phyloP scores from a whole-genome alignment of 2,329 filamentous ascomycete species.

The Pseudogymnoascus sp. region DNA sequence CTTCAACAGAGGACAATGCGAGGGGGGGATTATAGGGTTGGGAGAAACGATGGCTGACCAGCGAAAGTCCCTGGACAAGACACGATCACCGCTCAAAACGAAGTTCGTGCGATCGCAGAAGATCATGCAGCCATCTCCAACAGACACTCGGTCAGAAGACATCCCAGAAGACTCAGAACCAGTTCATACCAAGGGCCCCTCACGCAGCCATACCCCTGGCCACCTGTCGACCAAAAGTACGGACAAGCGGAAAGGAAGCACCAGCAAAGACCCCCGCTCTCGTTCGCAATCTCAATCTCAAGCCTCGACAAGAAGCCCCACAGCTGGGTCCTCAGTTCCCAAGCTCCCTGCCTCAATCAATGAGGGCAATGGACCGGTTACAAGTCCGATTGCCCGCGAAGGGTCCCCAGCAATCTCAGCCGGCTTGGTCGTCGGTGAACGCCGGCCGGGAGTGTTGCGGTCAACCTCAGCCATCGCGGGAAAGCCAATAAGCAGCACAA shows the following conservation, averaged over 20 bases:
- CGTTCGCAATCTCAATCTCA: constrained; percentile 28
- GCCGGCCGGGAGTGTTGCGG: constrained; percentile 39
- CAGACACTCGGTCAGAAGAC: constrained; percentile 28
- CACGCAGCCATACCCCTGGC: constrained; percentile 53
- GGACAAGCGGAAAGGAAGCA: constrained; percentile 25
- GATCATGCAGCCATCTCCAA: constrained; percentile 35
- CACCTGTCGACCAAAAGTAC: constrained; percentile 51
- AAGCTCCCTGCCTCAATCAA: neutral
- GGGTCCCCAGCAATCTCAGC: constrained; percentile 19
- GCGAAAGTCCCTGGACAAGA: constrained; percentile 24
- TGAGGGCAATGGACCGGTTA: neutral
- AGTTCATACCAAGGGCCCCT: constrained; percentile 30
- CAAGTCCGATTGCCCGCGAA: neutral
- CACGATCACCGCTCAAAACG: constrained; percentile 30
- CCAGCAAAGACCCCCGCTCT: constrained; percentile 24
- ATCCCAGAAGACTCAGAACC: constrained; percentile 31
- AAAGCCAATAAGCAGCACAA: constrained; percentile 16
- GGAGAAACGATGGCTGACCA: constrained; percentile 27
- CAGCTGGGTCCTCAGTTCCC: neutral
- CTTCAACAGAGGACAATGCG: constrained; percentile 17
- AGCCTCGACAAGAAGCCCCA: constrained; percentile 15
- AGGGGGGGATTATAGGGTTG: neutral
- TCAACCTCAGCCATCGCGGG: constrained; percentile 35
- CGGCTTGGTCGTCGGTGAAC: constrained; percentile 19
- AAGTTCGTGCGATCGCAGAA: constrained; percentile 47